Conservation (phyloP, 495 filamentous ascomycete genomes). For the Pyrenopolyporus hunteri region DNA sequence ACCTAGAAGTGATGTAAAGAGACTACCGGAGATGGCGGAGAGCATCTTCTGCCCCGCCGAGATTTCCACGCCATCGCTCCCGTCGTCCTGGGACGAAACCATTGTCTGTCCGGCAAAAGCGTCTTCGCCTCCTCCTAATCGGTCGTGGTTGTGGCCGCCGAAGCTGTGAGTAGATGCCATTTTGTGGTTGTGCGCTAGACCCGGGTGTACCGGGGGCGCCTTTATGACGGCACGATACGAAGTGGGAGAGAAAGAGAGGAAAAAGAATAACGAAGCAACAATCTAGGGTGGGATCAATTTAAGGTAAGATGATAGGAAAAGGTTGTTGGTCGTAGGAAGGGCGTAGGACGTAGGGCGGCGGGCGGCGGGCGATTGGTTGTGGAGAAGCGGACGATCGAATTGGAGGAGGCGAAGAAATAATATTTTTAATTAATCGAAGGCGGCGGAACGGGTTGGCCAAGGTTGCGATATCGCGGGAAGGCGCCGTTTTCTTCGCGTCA, state of each 20-base stretch:
- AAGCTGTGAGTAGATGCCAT: slow-evolving; percentile 32
- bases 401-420: slow-evolving; percentile 17
- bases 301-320: neutral
- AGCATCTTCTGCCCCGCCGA: slow-evolving; percentile 89
- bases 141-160: slow-evolving; percentile 37
- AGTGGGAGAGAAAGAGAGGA: neutral
- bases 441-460: neutral
- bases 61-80: slow-evolving; percentile 61
- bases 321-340: neutral
- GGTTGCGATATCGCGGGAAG: slow-evolving; percentile 15
- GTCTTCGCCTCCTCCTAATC: slow-evolving; percentile 33
- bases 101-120: slow-evolving; percentile 39
- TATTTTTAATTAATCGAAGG: no score
- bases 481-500: slow-evolving; percentile 27
- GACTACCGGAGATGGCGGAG: slow-evolving; percentile 86
- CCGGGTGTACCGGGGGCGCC: slow-evolving; percentile 37
- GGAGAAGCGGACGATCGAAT: neutral
- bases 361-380: neutral
- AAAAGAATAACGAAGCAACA: neutral
- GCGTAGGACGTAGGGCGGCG: neutral
- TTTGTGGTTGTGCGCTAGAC: slow-evolving; percentile 34
- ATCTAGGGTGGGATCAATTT: neutral
- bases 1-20: slow-evolving; percentile 91
- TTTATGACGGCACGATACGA: slow-evolving; percentile 14
- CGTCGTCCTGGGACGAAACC: slow-evolving; percentile 42